phyloP scores from a whole-genome alignment of 805 yeast genomes.

The Cyberlindnera japonica region DNA sequence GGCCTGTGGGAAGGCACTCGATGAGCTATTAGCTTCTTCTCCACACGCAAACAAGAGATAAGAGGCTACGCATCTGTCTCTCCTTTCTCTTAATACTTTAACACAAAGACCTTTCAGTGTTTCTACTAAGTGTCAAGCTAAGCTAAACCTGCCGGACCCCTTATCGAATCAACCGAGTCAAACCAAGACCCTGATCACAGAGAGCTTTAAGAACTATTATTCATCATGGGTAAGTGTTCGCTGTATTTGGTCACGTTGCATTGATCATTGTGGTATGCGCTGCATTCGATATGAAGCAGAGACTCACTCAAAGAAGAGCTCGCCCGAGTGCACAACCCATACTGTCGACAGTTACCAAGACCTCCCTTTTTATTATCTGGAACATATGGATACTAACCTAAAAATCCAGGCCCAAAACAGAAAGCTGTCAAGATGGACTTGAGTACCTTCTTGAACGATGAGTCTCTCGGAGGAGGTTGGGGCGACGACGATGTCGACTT shows the following conservation, averaged over 20 bases:
- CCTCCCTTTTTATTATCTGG: too few species aligned
- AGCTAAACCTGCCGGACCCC: background rate
- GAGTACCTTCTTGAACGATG: conserved; percentile 79
- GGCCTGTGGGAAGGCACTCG: too few species aligned
- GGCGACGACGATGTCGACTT: conserved; percentile 81
- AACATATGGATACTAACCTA: conserved; percentile 7
- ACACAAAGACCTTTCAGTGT: background rate
- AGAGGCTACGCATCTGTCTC: too few species aligned
- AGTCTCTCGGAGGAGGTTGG: conserved; percentile 72
- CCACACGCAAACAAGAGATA: too few species aligned
- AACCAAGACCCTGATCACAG: background rate
- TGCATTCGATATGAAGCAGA: too few species aligned
- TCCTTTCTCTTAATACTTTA: background rate
- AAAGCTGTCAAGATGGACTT: conserved; percentile 78
- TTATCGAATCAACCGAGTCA: background rate
- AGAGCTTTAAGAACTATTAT: background rate
- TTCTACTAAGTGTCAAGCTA: background rate
- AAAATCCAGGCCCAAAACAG: conserved; percentile 53
- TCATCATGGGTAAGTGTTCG: conserved; percentile 14
- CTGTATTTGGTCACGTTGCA: background rate
- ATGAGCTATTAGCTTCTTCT: too few species aligned
- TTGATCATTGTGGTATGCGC: background rate
- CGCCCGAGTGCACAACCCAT: background rate
- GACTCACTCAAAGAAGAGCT: too few species aligned
- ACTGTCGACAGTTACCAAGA: background rate